Evolutionary conservation across 345 rosid species (phyloP), one percentile per base, ranked within the genome.

Genomic region (Camelina sativa): DNA sequence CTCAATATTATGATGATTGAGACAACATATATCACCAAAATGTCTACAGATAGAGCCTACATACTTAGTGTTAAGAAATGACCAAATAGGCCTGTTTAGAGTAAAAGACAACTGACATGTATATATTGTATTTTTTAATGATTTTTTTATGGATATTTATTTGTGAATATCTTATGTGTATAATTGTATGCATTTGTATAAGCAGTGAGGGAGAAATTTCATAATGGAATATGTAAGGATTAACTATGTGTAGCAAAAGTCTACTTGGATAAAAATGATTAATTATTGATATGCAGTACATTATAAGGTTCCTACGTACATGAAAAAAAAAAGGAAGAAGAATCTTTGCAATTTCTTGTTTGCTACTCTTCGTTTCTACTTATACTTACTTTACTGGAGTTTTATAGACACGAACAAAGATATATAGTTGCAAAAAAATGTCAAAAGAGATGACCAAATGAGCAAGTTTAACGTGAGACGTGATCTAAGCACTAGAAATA

Each of bases 71-170:
- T 40, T 57, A 65, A 56, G 72, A 77, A 57, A 56, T 56, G 13
- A 70, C 46, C 72, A 51, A 56, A 59, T 77, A 68, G 76, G 72
- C 46, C 72, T 77, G 76, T 68, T 65, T 65, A 41, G 40, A 54
- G 46, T 51, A 65, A 71, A 59, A 34, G 64, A 78, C 62, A 71
- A 48, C 59, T 6, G 54, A 70, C 60, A 40, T 22, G 38, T 56
- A 23, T 56, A 23, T 56, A 47, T 20, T 32, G 8, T 50, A 51
- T 56, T 7, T 15, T 28, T 1, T 7, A 28, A 10, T 30, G 41
- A 40, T 30, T 28, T 57, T 69, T 64, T 30, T 34, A 7, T 34
- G 15, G 32, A 56, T 47, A 67, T 54, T 34, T 56, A 7, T 6
- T 34, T 34, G 12, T 38, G 30, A 23, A 8, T 25, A 4, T 17